Evolutionary conservation across 805 yeast genomes (phyloP).

Genomic region (Kuraishia floccosa): DNA sequence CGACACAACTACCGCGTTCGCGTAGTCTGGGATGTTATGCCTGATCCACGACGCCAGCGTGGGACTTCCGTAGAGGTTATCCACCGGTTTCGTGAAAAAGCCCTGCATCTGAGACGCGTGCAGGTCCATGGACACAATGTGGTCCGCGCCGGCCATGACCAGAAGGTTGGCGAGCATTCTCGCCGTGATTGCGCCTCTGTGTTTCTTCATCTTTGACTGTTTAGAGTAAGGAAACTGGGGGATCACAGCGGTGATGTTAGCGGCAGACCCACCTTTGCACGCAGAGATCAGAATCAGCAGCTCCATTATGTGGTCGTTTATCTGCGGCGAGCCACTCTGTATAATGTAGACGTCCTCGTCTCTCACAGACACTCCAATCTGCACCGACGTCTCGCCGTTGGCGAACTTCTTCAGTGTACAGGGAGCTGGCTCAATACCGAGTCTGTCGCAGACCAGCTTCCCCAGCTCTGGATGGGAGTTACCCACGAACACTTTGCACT

Average conservation of each 20-base stretch:
- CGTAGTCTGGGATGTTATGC: slow-evolving; percentile 77
- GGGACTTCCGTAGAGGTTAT: slow-evolving; percentile 93
- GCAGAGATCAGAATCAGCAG: slow-evolving; percentile 86
- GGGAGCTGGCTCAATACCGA: slow-evolving; percentile 92
- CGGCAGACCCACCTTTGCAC: slow-evolving; percentile 97
- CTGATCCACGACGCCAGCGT: slow-evolving; percentile 93
- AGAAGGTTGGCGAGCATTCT: slow-evolving; percentile 93
- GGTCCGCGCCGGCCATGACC: slow-evolving; percentile 99
- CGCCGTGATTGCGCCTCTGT: slow-evolving; percentile 97
- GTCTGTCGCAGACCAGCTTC: slow-evolving; percentile 72
- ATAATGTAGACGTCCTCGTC: slow-evolving; percentile 95
- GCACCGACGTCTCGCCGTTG: slow-evolving; percentile 96
- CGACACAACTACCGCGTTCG: slow-evolving; percentile 91
- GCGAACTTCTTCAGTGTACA: slow-evolving; percentile 86
- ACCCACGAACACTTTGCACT: slow-evolving; percentile 95
- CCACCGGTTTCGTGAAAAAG: slow-evolving; percentile 94
- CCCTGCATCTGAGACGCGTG: slow-evolving; percentile 99
- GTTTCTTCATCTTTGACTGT: slow-evolving; percentile 97
- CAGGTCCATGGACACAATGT: slow-evolving; percentile 93
- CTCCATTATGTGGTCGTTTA: slow-evolving; percentile 95
- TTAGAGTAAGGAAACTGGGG: slow-evolving; percentile 97
- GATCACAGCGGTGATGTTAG: slow-evolving; percentile 89
- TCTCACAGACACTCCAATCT: slow-evolving; percentile 87
- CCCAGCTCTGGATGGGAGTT: slow-evolving; percentile 96
- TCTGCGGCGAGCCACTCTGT: slow-evolving; percentile 80